A percentile compares a stretch with the other conserved stretches of the same genome.
Conservation (phyloP, 768 basidiomycete genomes). For the Mrakia gelida region DNA sequence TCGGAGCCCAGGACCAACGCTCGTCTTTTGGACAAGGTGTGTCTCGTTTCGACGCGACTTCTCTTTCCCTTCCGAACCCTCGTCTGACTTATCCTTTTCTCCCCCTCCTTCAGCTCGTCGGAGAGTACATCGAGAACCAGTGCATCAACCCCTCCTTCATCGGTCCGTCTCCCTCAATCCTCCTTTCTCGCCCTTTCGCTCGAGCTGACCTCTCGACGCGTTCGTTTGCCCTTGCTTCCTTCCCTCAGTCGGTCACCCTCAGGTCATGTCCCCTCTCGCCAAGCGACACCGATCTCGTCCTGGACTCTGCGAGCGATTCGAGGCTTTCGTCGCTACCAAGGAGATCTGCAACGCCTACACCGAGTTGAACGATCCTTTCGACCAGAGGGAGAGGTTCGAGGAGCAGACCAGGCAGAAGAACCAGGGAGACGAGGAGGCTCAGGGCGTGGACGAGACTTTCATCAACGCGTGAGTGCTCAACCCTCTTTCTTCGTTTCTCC, state of each 20-base stretch:
- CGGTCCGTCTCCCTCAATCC: conserved; percentile 48
- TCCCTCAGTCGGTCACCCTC: conserved; percentile 81
- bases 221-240: not conserved
- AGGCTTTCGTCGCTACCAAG: conserved; percentile 96
- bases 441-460: conserved; percentile 93
- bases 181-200: conserved; percentile 6
- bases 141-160: conserved; percentile 97
- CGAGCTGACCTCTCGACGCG: conserved; percentile 8
- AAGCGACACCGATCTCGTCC: conserved; percentile 97
- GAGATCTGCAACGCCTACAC: conserved; percentile 99
- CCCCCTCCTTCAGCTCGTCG: conserved; percentile 62
- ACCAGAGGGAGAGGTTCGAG: conserved; percentile 87
- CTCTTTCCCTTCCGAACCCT: not conserved
- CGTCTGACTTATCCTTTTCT: not conserved
- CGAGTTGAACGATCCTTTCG: conserved; percentile 96
- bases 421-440: conserved; percentile 94
- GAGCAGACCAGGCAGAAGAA: conserved; percentile 91
- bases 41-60: not conserved
- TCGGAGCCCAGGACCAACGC: conserved; percentile 92
- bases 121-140: conserved; percentile 94
- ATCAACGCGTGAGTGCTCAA: conserved; percentile 72
- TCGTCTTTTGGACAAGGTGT: conserved; percentile 77
- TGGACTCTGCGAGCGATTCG: conserved; percentile 97
- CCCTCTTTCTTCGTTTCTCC: too few relatives aligned
- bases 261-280: conserved; percentile 98